These are phyloP conservation scores for Stagonosporopsis cucurbitacearum DNA, from an alignment of 2,329 filamentous ascomycete species.

Conservation along the genomic window DNA sequence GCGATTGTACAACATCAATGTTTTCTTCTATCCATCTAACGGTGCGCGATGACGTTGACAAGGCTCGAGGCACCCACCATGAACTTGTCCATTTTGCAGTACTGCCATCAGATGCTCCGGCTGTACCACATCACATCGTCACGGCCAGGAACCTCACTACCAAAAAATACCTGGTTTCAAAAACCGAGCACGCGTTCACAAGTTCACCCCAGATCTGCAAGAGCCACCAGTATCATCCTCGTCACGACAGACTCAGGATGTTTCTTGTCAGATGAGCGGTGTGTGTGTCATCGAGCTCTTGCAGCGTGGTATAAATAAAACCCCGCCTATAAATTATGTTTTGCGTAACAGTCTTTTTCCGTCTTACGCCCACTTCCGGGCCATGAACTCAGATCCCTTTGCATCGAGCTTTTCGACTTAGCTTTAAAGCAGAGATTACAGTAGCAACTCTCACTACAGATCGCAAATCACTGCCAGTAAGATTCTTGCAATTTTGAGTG, in stretches of 20 bases:
- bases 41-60: neutral
- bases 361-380: neutral
- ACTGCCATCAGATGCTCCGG: neutral
- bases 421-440: neutral
- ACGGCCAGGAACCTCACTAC: constrained; percentile 11
- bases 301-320: neutral
- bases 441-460: neutral
- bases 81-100: neutral
- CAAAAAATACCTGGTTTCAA: constrained; percentile 8
- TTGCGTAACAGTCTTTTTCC: neutral
- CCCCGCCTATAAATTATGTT: neutral
- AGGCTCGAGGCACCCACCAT: neutral
- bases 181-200: neutral
- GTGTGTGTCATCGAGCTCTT: neutral
- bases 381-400: neutral
- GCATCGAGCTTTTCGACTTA: neutral
- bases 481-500: neutral
- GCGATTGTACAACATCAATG: constrained; percentile 12
- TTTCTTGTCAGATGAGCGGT: neutral
- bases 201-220: neutral
- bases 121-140: constrained; percentile 9
- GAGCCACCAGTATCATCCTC: neutral
- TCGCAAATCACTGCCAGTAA: neutral
- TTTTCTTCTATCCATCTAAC: neutral
- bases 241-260: neutral